phyloP scores from a whole-genome alignment of 345 rosid species.

The Bruguiera sexangula region DNA sequence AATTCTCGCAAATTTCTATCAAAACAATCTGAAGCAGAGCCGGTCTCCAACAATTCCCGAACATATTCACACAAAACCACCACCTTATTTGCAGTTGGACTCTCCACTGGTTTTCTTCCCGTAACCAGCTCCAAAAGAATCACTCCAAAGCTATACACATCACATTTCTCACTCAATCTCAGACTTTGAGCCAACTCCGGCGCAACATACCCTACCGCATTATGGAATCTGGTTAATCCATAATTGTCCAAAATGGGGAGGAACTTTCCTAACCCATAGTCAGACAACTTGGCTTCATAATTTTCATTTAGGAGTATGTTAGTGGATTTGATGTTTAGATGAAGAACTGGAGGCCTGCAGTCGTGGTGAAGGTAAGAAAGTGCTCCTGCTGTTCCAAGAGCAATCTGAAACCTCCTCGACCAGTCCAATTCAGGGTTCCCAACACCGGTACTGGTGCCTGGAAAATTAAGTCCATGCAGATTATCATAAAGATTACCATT shows the following conservation, averaged over 20 bases:
- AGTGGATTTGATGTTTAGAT: conserved; percentile 84
- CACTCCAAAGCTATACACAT: conserved; percentile 88
- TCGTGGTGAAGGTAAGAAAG: conserved; percentile 93
- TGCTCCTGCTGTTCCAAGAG: conserved; percentile 80
- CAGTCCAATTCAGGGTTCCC: conserved; percentile 65
- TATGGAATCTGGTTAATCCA: conserved; percentile 71
- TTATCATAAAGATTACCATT: conserved; percentile 81
- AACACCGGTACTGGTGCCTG: conserved; percentile 63
- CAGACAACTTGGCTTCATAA: conserved; percentile 78
- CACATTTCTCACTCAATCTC: conserved; percentile 78
- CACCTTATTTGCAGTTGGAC: conserved; percentile 55
- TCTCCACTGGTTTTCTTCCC: conserved; percentile 92
- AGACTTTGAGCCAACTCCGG: conserved; percentile 88
- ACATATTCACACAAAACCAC: conserved; percentile 81
- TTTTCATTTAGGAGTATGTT: conserved; percentile 79
- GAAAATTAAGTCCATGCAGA: conserved; percentile 52
- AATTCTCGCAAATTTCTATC: conserved; percentile 72
- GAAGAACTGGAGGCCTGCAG: conserved; percentile 81
- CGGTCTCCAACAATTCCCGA: conserved; percentile 62
- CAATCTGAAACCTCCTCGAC: conserved; percentile 89
- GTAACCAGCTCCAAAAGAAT: conserved; percentile 90
- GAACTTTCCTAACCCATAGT: conserved; percentile 74
- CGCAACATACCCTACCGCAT: conserved; percentile 89
- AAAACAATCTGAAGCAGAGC: conserved; percentile 82
- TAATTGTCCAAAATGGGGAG: conserved; percentile 85